Evolutionary conservation across 2,329 filamentous ascomycete genomes (phyloP).

Genomic region (Dothidotthia symphoricarpi): DNA sequence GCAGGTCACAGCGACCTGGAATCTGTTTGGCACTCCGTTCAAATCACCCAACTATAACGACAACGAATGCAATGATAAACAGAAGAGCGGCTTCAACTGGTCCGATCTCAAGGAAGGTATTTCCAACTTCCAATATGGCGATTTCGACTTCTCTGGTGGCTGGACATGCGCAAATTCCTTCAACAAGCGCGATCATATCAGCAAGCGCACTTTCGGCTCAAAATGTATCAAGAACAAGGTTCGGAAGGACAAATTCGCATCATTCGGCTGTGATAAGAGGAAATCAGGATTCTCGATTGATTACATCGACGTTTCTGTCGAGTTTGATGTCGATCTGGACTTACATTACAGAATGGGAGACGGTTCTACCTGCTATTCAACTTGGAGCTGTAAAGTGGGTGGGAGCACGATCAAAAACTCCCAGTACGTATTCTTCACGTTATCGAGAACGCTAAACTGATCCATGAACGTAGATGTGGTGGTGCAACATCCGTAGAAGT

Average conservation of each 20-base stretch:
- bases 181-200: conserved; percentile 57
- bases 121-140: conserved; percentile 63
- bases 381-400: conserved; percentile 57
- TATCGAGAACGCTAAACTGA: too few relatives aligned
- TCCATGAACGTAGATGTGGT: too few relatives aligned
- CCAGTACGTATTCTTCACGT: too few relatives aligned
- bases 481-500: conserved; percentile 81
- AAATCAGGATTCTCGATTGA: conserved; percentile 68
- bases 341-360: conserved; percentile 87
- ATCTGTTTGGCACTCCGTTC: conserved; percentile 55
- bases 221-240: conserved; percentile 48
- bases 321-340: conserved; percentile 75
- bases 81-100: conserved; percentile 72
- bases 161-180: conserved; percentile 66
- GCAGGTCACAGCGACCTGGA: conserved; percentile 52
- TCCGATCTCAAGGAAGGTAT: conserved; percentile 51
- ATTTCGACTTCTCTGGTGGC: conserved; percentile 63
- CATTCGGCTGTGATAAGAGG: conserved; percentile 64
- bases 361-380: conserved; percentile 63
- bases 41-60: conserved; percentile 68
- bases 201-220: conserved; percentile 45
- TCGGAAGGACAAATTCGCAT: conserved; percentile 52
- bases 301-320: conserved; percentile 68
- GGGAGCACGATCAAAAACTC: conserved; percentile 74
- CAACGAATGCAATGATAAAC: conserved; percentile 72